These are phyloP conservation scores for Aspergillus sp. DNA, from an alignment of 2,329 filamentous ascomycete species.

Conservation along the genomic window DNA sequence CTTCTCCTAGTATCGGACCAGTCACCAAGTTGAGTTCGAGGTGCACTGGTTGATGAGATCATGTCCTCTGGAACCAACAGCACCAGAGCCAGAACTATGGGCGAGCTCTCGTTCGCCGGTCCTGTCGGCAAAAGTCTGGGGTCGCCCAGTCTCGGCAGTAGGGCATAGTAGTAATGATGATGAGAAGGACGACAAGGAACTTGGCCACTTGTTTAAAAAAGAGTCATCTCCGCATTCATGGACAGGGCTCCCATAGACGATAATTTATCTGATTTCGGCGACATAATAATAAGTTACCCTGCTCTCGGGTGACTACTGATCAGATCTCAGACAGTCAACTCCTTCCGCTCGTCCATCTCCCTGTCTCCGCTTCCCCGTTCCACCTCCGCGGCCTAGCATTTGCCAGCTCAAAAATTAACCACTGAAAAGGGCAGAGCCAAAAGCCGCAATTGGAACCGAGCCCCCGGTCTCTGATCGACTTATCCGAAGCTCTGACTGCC, in stretches of 20 bases:
- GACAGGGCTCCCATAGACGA: neutral
- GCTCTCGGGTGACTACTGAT: neutral
- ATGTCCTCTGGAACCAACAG: conserved; percentile 6
- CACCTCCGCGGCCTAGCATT: conserved; percentile 21
- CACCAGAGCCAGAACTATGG: neutral
- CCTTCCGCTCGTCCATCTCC: conserved; percentile 38
- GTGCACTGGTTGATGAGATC: conserved; percentile 9
- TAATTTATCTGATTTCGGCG: neutral
- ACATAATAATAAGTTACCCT: neutral
- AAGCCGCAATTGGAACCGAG: conserved; percentile 27
- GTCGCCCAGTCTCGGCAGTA: neutral
- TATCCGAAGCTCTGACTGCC: conserved; percentile 19
- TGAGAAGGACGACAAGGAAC: neutral
- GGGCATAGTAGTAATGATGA: neutral
- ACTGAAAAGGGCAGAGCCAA: conserved; percentile 8
- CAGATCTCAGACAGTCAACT: neutral
- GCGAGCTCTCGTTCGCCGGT: neutral
- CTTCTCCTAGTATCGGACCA: neutral
- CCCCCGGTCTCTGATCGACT: conserved; percentile 17
- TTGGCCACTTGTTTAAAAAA: neutral
- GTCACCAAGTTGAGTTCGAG: conserved; percentile 1
- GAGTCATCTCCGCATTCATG: neutral
- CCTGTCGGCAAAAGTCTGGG: neutral
- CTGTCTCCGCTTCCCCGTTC: conserved; percentile 39
- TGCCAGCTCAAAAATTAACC: neutral